Base-by-base conservation (phyloP, 805 yeast species). In the Yamadazyma laniorum region DNA sequence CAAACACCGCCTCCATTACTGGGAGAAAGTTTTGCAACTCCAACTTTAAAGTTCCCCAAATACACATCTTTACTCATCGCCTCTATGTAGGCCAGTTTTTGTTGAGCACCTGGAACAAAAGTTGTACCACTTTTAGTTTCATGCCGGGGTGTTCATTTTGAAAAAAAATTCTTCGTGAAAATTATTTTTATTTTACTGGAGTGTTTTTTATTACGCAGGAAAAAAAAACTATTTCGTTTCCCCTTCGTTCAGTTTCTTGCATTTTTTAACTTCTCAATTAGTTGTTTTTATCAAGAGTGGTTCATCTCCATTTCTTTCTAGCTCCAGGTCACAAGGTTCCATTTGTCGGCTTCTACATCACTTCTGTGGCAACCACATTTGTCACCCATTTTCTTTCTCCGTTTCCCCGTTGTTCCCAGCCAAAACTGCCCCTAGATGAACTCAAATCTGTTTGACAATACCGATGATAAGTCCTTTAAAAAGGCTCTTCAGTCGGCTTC, bases 401-500 rank as follows among this genome's bases (percentile, higher is more conserved):
- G 9, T 9, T 9, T 21, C 23, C 23, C 23, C 9, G 23, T 26
- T 26, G 13, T 26, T 26, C 29, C 16, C 13, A n/a, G n/a, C n/a
- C n/a, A n/a, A 6, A 21, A 6, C 23, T 7, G 23, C 23, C 23
- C 23, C 23, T 21, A 21, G 9, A 34, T 34, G 37, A 23, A 25
- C 26, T 15, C 37, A 5, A 18, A 26, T 8, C 37, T 27, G 32
- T 7, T 19, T 12, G 32, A 36, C 18, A 18, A 32, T 12, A 19
- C 32, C 7, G 42, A 37, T 23, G 50, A 45, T 22, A 37, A 39
- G 27, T 38, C 48, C 8, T 41, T 46, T 18, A 39, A 43, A 21
- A 43, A 46, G 33, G 47, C 47, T 6, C 28, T 46, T 3, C 39
- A 41, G 29, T 36, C 43, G 3, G 48, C 48, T 6, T 32, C 43